Evolutionary conservation across 2,329 filamentous ascomycete species (phyloP).

Genomic region (Ascosphaera aggregata): DNA sequence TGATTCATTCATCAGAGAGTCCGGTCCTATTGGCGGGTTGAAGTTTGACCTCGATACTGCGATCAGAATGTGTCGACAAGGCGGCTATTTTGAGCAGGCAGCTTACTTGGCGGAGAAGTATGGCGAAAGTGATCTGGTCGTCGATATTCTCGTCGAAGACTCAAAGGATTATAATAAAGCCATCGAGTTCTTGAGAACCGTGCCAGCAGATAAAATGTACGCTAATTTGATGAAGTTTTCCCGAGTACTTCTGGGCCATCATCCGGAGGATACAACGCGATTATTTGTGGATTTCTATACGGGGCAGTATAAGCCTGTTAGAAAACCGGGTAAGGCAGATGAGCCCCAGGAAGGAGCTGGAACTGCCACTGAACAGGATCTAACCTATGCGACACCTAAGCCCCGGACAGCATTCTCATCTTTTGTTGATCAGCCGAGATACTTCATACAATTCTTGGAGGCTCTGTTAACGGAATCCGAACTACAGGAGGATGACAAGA

Average conservation of each 20-base stretch:
- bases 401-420: conserved; percentile 84
- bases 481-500: conserved; percentile 49
- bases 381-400: conserved; percentile 53
- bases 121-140: conserved; percentile 76
- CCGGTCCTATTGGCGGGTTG: conserved; percentile 42
- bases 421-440: conserved; percentile 79
- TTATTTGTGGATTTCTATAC: conserved; percentile 93
- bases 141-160: conserved; percentile 90
- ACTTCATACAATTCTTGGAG: conserved; percentile 85
- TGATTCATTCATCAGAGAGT: conserved; percentile 89
- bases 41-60: conserved; percentile 96
- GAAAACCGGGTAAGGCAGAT: conserved; percentile 20
- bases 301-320: conserved; percentile 44
- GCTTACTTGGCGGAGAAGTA: conserved; percentile 90
- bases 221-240: conserved; percentile 88
- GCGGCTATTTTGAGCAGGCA: conserved; percentile 89
- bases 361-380: conserved; percentile 39
- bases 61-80: conserved; percentile 92
- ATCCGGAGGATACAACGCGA: conserved; percentile 56
- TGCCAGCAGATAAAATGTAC: conserved; percentile 68
- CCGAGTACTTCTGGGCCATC: conserved; percentile 69
- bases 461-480: conserved; percentile 53
- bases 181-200: conserved; percentile 51
- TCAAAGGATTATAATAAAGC: conserved; percentile 77
- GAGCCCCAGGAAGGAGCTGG: conserved; percentile 31